Conservation (phyloP, 257 asterid species). For the Gardenia jasminoides region DNA sequence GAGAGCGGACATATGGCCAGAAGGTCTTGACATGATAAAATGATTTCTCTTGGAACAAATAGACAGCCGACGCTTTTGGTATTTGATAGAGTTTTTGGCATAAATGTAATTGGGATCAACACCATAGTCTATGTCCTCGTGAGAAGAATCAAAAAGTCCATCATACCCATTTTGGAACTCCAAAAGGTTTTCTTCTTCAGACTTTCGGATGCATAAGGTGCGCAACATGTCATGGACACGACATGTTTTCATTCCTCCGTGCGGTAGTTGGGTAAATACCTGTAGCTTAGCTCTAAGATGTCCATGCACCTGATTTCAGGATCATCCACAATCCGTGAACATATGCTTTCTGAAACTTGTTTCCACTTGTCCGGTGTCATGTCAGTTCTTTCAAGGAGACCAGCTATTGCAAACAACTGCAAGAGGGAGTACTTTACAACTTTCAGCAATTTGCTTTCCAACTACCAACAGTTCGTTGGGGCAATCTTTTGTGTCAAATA, state of each 20-base stretch:
- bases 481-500: neutral
- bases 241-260: constrained; percentile 21
- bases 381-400: constrained; percentile 5
- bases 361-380: neutral
- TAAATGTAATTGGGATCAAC: neutral
- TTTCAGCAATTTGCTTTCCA: neutral
- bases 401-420: neutral
- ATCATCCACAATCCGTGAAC: constrained; percentile 3
- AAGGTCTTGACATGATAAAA: constrained; percentile 7
- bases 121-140: neutral
- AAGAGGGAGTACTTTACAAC: constrained; percentile 5
- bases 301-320: neutral
- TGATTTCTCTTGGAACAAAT: constrained; percentile 10
- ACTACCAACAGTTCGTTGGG: neutral
- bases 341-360: constrained; percentile 13
- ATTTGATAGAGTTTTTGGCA: neutral
- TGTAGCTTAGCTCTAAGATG: constrained; percentile 31
- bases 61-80: neutral
- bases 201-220: constrained; percentile 7
- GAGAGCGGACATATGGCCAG: constrained; percentile 3
- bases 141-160: neutral
- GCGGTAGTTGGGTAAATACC: constrained; percentile 20
- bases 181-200: constrained; percentile 1
- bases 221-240: constrained; percentile 18
- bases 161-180: neutral